A percentile compares a stretch with the other conserved stretches of the same genome.
Conservation (phyloP, 139 green algal species). For the Picochlorum sp. region DNA sequence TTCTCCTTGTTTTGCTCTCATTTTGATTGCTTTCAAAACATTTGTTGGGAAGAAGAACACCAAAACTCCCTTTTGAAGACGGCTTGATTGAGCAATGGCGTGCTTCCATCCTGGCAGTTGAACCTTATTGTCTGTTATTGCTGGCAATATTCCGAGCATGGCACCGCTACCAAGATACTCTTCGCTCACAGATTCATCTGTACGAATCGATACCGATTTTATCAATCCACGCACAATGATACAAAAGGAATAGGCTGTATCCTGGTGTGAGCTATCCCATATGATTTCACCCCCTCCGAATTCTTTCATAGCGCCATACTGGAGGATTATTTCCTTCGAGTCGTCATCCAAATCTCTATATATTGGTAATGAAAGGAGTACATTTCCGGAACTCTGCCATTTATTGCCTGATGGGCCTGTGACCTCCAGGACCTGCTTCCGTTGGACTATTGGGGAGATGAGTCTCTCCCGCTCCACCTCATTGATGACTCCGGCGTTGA, state of each 20-base stretch:
- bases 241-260: neutral
- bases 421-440: conserved; percentile 49
- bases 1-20: neutral
- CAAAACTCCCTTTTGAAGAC: conserved; percentile 9
- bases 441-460: conserved; percentile 42
- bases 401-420: conserved; percentile 35
- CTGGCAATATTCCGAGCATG: conserved; percentile 3
- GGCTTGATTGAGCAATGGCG: conserved; percentile 3
- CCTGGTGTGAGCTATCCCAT: neutral
- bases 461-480: conserved; percentile 51
- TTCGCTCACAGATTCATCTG: neutral
- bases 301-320: conserved; percentile 1
- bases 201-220: neutral
- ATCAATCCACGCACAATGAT: neutral
- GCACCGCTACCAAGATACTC: neutral
- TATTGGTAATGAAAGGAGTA: neutral
- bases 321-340: neutral
- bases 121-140: neutral
- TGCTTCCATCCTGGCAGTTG: neutral
- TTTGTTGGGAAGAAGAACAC: conserved; percentile 7
- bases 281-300: conserved; percentile 6
- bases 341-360: neutral
- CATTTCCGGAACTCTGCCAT: neutral
- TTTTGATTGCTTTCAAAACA: neutral
- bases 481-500: conserved; percentile 62